These are phyloP conservation scores for Ustilago sp. DNA, from an alignment of 1,284 basidiomycete genomes.

Conservation along the genomic window DNA sequence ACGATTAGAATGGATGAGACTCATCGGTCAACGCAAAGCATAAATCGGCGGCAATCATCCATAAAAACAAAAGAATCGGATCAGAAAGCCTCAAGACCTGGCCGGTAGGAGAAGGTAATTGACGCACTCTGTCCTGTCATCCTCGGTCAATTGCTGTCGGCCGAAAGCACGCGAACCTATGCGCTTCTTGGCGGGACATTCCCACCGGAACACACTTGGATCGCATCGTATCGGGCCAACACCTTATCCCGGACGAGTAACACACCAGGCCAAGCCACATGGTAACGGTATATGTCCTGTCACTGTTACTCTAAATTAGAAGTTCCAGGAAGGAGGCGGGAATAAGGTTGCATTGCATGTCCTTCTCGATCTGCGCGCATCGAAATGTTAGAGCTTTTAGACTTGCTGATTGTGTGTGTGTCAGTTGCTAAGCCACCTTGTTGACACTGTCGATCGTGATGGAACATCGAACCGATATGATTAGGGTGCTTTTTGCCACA, in stretches of 20 bases:
- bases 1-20: not conserved
- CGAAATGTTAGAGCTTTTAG: not conserved
- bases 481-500: not conserved
- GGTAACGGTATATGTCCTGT: not conserved
- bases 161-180: too few species aligned
- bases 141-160: too few species aligned
- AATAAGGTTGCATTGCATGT: conserved; percentile 13
- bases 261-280: not conserved
- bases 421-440: not conserved
- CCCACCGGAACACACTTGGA: too few species aligned
- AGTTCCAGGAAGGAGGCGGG: not conserved
- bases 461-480: not conserved
- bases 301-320: not conserved
- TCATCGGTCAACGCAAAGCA: not conserved
- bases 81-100: not conserved
- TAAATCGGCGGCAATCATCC: not conserved
- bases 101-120: conserved; percentile 6
- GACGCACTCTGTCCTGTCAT: too few species aligned
- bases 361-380: conserved; percentile 5
- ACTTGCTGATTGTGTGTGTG: not conserved
- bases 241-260: not conserved
- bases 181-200: too few species aligned
- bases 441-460: not conserved
- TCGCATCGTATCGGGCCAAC: not conserved
- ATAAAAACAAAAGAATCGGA: not conserved